phyloP scores from a whole-genome alignment of 768 basidiomycete species.

The Psilocybe subaeruginosa region DNA sequence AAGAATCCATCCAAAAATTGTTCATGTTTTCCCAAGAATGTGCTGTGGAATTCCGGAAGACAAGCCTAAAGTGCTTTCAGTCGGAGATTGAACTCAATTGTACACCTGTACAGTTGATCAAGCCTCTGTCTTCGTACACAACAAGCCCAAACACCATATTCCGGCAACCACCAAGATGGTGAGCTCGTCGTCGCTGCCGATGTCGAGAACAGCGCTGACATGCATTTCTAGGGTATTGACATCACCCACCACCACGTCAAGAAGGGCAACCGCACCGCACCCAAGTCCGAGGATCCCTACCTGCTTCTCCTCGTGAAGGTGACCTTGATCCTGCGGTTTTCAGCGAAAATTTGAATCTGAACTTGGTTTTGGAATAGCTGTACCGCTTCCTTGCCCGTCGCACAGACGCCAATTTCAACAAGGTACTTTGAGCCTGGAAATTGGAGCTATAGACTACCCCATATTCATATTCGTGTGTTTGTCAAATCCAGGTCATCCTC shows the following conservation, averaged over 20 bases:
- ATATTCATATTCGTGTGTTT: constrained; percentile 4
- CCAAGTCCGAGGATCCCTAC: constrained; percentile 99
- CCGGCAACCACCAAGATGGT: constrained; percentile 81
- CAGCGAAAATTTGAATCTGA: background rate
- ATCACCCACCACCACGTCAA: constrained; percentile 97
- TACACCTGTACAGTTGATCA: constrained; percentile 67
- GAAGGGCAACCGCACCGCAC: constrained; percentile 92
- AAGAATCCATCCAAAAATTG: background rate
- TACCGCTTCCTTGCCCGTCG: constrained; percentile 99
- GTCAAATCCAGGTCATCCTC: constrained; percentile 73
- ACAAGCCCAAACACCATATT: constrained; percentile 52
- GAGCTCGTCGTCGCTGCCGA: constrained; percentile 52
- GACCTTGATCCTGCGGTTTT: constrained; percentile 22
- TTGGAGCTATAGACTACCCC: background rate
- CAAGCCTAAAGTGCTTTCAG: constrained; percentile 22
- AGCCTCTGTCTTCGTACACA: constrained; percentile 48
- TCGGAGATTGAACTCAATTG: constrained; percentile 48
- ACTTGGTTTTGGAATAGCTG: constrained; percentile 55
- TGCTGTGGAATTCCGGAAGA: constrained; percentile 6
- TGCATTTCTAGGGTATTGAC: constrained; percentile 84
- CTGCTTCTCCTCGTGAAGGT: constrained; percentile 98
- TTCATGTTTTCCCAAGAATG: background rate
- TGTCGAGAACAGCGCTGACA: constrained; percentile 25
- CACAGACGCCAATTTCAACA: constrained; percentile 96
- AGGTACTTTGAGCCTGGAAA: constrained; percentile 47